These are phyloP conservation scores for Fusarium cicatricum DNA, from an alignment of 2,329 filamentous ascomycete genomes.

Conservation along the genomic window DNA sequence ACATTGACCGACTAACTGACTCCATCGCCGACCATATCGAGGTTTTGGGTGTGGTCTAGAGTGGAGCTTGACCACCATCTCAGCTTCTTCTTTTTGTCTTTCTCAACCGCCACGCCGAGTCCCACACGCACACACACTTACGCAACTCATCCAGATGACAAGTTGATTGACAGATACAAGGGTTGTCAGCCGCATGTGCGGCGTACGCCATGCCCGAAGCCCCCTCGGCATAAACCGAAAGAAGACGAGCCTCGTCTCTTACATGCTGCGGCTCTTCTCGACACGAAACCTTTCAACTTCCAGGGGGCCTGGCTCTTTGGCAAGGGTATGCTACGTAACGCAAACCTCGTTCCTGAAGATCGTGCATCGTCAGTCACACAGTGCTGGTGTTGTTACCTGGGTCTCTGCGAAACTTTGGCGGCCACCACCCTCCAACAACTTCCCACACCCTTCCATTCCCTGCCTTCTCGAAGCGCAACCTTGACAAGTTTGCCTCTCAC, in stretches of 20 bases:
- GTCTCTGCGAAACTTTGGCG: slow-evolving; percentile 1
- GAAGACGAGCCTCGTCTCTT: slow-evolving; percentile 25
- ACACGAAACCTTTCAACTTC: slow-evolving; percentile 8
- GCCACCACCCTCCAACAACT: background rate
- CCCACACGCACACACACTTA: slow-evolving; percentile 16
- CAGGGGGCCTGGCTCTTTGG: slow-evolving; percentile 12
- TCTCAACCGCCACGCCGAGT: slow-evolving; percentile 21
- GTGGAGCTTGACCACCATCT: slow-evolving; percentile 24
- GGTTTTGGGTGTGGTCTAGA: slow-evolving; percentile 19
- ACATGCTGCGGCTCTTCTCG: slow-evolving; percentile 28
- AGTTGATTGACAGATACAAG: slow-evolving; percentile 13
- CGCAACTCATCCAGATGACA: slow-evolving; percentile 14
- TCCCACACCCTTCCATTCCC: slow-evolving; percentile 4
- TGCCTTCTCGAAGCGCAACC: slow-evolving; percentile 4
- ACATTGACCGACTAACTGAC: slow-evolving; percentile 14
- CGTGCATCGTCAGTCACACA: slow-evolving; percentile 28
- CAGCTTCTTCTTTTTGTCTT: slow-evolving; percentile 15
- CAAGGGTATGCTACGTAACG: slow-evolving; percentile 28
- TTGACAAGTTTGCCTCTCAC: background rate
- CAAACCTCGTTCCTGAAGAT: slow-evolving; percentile 37
- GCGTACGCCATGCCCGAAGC: slow-evolving; percentile 14
- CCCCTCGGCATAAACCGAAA: slow-evolving; percentile 27
- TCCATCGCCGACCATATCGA: slow-evolving; percentile 9
- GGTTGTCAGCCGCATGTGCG: slow-evolving; percentile 10
- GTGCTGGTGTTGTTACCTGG: slow-evolving; percentile 20